Percentiles rank a stretch among this genome's conserved stretches.
phyloP scores from a whole-genome alignment of 2,329 filamentous ascomycete species.

The Graphium sp. region DNA sequence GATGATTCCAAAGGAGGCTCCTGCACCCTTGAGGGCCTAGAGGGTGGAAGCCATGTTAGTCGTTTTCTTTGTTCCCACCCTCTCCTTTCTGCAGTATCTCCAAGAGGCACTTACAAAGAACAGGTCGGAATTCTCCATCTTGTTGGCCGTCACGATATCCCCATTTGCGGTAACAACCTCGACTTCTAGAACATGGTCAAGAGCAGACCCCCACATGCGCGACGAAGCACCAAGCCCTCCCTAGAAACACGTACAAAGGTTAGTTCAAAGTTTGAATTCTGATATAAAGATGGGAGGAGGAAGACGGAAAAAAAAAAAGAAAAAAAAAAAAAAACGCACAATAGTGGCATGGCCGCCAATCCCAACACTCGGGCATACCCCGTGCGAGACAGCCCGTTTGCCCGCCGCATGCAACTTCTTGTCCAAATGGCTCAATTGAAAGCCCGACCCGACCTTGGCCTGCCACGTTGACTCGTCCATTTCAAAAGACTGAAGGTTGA shows the following conservation, averaged over 20 bases:
- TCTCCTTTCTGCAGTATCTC: no score
- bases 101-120: constrained; percentile 20
- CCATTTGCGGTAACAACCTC: constrained; percentile 41
- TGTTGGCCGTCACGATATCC: constrained; percentile 26
- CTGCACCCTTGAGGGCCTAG: constrained; percentile 34
- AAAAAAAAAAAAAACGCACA: constrained; percentile 15
- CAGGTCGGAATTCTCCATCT: constrained; percentile 29
- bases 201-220: constrained; percentile 38
- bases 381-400: constrained; percentile 39
- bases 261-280: not conserved
- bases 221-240: constrained; percentile 41
- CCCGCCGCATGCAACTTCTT: constrained; percentile 29
- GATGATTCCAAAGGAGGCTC: constrained; percentile 36
- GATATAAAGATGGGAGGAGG: not conserved
- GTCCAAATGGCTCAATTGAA: constrained; percentile 32
- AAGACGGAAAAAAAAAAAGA: no score
- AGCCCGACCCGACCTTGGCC: constrained; percentile 37
- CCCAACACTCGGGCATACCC: constrained; percentile 41
- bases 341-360: constrained; percentile 42
- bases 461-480: constrained; percentile 35
- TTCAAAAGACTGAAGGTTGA: constrained; percentile 30
- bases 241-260: constrained; percentile 15
- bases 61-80: no score
- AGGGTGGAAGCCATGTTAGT: no score
- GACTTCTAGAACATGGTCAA: constrained; percentile 37